Evolutionary conservation across 2,329 filamentous ascomycete species (phyloP), one percentile per base, ranked within the genome.

Genomic region (Microsporum audouinii): DNA sequence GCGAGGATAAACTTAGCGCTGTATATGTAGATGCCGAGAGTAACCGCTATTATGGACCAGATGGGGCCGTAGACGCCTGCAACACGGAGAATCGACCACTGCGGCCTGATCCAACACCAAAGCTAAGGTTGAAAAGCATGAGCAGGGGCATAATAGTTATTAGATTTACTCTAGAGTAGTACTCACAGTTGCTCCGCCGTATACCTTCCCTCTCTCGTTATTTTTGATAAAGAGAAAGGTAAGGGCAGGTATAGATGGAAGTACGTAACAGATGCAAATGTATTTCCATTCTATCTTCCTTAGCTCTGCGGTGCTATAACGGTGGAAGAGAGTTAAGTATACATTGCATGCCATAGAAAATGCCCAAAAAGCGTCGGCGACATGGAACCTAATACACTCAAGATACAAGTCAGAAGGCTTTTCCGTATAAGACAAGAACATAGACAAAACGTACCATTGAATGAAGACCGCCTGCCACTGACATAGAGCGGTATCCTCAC

Each of bases 341-440:
- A 94, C 89, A 70, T 94, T 95, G 66, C 86, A 80, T 0, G 89
- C 88, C 89, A 95, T 94, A 60, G 87, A 84, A 62, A 91, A 78
- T 0, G 87, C 88, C 88, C 86, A 91, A 53, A 87, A 78, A 0
- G 86, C 84, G 75, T 90, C 87, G 3, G 87, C 87, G 1, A 85
- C 85, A 80, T 89, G 84, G 70, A 91, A 91, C 85, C 87, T 90
- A 58, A 23, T 41, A 31, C 56, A 41, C 33, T 14, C 8, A 59
- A 47, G 7, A 31, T 3, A 43, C 10, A 43, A 43, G 49, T 31
- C 14, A 34, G 5, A 33, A 60, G 59, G 23, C 39, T 34, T 7
- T 38, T 38, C 17, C 23, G 17, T 31, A 17, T 4, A 38, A 7
- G 6, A n/a, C 8, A 12, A 8, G 12, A 36, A 38, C 4, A n/a